Evolutionary conservation across 305 asterid species (phyloP).

Genomic region (Lippia alba): DNA sequence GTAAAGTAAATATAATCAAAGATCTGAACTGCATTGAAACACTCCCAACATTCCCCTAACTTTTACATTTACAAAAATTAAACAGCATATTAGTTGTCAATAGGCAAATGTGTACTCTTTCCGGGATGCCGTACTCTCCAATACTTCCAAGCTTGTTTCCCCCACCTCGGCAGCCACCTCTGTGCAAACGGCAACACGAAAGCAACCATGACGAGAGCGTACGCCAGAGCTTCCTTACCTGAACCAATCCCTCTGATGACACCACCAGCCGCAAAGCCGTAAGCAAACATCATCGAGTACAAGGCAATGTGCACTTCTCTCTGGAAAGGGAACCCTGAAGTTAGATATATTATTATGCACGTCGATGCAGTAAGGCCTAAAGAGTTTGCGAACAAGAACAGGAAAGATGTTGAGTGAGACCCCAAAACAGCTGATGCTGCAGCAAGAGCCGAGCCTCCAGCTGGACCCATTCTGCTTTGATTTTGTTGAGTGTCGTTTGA

Average conservation of each 20-base stretch:
- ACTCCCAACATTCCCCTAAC: no score
- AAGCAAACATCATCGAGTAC: slow-evolving; percentile 31
- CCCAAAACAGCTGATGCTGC: slow-evolving; percentile 28
- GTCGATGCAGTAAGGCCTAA: slow-evolving; percentile 36
- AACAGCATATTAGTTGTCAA: not conserved
- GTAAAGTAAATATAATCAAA: not conserved
- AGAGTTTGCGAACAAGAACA: slow-evolving; percentile 39
- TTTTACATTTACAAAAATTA: not conserved
- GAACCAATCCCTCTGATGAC: slow-evolving; percentile 8
- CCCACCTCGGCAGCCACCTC: slow-evolving; percentile 40
- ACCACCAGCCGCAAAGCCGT: slow-evolving; percentile 24
- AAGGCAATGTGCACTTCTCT: slow-evolving; percentile 38
- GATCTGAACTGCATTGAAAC: not conserved
- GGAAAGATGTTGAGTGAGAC: slow-evolving; percentile 5
- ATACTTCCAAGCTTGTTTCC: slow-evolving; percentile 27
- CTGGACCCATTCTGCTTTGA: not conserved
- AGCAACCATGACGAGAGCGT: slow-evolving; percentile 23
- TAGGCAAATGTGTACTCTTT: slow-evolving; percentile 2
- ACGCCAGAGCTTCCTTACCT: slow-evolving; percentile 7
- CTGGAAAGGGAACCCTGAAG: slow-evolving; percentile 39
- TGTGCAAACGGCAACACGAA: slow-evolving; percentile 23
- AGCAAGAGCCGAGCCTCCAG: slow-evolving; percentile 3
- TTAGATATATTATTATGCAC: slow-evolving; percentile 33
- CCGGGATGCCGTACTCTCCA: slow-evolving; percentile 2
- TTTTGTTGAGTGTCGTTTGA: slow-evolving; percentile 31